Evolutionary conservation across 75 land plant genomes (phyloP).

Genomic region (Cryptomeria japonica): DNA sequence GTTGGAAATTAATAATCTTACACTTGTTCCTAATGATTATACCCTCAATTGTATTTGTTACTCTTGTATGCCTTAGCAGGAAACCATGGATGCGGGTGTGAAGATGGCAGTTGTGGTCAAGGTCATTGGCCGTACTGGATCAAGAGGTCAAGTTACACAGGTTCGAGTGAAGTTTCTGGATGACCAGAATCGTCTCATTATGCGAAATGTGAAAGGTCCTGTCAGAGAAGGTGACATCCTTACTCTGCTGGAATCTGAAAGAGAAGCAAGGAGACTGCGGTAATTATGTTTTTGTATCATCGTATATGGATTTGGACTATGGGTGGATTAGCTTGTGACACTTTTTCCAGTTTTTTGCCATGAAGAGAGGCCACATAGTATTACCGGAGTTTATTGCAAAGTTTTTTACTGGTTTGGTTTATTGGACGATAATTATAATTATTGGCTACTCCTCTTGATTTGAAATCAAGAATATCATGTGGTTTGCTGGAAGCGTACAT

Average conservation of each 20-base stretch:
- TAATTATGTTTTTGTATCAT: slow-evolving; percentile 9
- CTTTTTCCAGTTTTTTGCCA: neutral
- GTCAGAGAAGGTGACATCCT: slow-evolving; percentile 70
- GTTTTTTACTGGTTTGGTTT: too few relatives aligned
- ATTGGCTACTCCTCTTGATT: too few relatives aligned
- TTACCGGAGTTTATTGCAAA: too few relatives aligned
- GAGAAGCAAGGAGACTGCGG: slow-evolving; percentile 70
- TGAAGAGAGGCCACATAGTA: too few relatives aligned
- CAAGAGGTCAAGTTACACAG: slow-evolving; percentile 72
- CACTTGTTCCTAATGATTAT: too few relatives aligned
- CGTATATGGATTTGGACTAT: neutral
- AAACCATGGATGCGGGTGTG: neutral
- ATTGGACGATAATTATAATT: too few relatives aligned
- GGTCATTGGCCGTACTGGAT: slow-evolving; percentile 15
- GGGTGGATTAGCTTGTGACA: neutral
- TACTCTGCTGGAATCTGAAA: slow-evolving; percentile 71
- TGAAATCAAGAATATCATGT: too few relatives aligned
- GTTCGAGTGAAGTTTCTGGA: slow-evolving; percentile 71
- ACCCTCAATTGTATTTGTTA: too few relatives aligned
- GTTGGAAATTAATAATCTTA: too few relatives aligned
- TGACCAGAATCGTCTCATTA: slow-evolving; percentile 68
- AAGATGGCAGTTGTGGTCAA: neutral
- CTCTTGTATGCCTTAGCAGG: neutral
- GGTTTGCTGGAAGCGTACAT: too few relatives aligned
- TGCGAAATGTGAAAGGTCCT: slow-evolving; percentile 76